A percentile compares a stretch with the other conserved stretches of the same genome.
These are phyloP conservation scores for Terfezia boudieri DNA, from an alignment of 495 filamentous ascomycete species.

Conservation along the genomic window DNA sequence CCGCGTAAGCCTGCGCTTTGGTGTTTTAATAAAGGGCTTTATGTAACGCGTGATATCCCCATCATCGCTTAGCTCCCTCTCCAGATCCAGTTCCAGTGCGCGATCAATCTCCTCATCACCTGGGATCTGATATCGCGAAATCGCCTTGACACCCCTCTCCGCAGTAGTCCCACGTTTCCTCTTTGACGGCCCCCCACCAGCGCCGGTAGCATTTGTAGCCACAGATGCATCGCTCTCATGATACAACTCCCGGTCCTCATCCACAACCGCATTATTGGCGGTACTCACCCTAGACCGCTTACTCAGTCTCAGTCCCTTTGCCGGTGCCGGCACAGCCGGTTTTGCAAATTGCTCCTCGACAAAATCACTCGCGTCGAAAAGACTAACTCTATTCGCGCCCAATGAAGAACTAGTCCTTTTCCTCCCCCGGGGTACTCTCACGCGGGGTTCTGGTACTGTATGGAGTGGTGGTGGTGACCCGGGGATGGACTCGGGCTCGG, in stretches of 20 bases:
- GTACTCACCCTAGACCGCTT: not conserved
- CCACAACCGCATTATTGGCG: not conserved
- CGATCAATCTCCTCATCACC: constrained; percentile 49
- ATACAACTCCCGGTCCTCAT: not conserved
- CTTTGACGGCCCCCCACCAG: constrained; percentile 21
- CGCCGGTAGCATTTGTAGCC: constrained; percentile 2
- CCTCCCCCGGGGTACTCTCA: not conserved
- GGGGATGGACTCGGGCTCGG: not conserved
- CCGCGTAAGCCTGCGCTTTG: constrained; percentile 12
- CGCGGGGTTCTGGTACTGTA: not conserved
- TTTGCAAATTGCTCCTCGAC: not conserved
- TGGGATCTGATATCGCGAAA: constrained; percentile 12
- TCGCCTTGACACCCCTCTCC: constrained; percentile 23
- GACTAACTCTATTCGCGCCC: not conserved
- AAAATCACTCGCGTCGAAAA: not conserved
- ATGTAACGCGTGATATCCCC: constrained; percentile 20
- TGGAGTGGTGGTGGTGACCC: constrained; percentile 1
- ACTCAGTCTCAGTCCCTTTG: not conserved
- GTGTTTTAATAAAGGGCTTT: constrained; percentile 12
- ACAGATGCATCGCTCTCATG: constrained; percentile 1
- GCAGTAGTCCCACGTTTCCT: constrained; percentile 31
- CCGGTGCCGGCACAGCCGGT: not conserved
- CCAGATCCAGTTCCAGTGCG: constrained; percentile 43
- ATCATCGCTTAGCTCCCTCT: constrained; percentile 33
- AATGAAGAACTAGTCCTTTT: not conserved